phyloP scores from a whole-genome alignment of 2,329 filamentous ascomycete species.

The Lachnellula willkommii region DNA sequence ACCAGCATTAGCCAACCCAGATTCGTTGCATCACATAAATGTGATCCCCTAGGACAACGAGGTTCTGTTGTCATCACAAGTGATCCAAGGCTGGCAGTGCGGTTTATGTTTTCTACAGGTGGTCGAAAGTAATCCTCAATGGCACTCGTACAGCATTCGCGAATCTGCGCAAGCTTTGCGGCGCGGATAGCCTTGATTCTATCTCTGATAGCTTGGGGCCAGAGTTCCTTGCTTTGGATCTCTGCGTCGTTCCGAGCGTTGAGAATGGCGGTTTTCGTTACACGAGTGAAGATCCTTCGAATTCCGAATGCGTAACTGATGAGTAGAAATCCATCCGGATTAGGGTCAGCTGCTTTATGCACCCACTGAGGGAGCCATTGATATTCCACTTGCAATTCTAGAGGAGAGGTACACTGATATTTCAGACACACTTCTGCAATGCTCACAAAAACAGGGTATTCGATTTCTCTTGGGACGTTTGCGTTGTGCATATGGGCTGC shows the following conservation, averaged over 20 bases:
- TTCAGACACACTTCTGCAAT: conserved; percentile 46
- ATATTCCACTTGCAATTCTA: conserved; percentile 47
- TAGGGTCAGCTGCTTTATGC: conserved; percentile 40
- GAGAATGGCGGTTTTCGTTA: conserved; percentile 46
- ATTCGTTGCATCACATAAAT: conserved; percentile 47
- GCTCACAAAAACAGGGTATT: conserved; percentile 46
- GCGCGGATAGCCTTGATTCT: conserved; percentile 44
- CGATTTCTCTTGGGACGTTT: conserved; percentile 41
- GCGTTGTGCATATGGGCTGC: conserved; percentile 48
- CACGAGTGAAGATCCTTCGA: conserved; percentile 43
- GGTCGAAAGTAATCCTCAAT: conserved; percentile 43
- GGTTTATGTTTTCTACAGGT: conserved; percentile 12
- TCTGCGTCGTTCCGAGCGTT: conserved; percentile 41
- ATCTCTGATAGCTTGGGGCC: conserved; percentile 44
- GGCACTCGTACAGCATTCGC: conserved; percentile 40
- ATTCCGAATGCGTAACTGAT: conserved; percentile 50
- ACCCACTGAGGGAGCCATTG: conserved; percentile 49
- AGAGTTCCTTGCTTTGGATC: conserved; percentile 36
- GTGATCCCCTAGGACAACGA: conserved; percentile 46
- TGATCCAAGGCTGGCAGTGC: conserved; percentile 18
- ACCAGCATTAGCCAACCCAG: conserved; percentile 51
- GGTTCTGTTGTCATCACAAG: conserved; percentile 36
- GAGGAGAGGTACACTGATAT: conserved; percentile 47
- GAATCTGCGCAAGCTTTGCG: conserved; percentile 47
- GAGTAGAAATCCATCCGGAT: conserved; percentile 45